A percentile compares a stretch with the other conserved stretches of the same genome.
phyloP scores from a whole-genome alignment of 805 yeast species.

The Nematodospora valgi region DNA sequence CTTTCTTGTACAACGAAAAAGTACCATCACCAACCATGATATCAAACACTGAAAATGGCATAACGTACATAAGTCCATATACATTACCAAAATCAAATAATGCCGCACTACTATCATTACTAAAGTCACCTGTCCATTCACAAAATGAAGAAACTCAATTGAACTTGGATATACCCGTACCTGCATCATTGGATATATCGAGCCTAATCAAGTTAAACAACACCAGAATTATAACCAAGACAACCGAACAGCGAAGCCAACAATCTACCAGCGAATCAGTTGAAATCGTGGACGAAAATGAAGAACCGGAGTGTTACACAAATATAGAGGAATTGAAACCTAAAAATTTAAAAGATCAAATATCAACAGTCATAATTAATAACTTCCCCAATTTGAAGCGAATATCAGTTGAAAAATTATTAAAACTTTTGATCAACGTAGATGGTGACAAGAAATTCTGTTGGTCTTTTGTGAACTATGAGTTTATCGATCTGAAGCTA shows the following conservation, averaged over 20 bases:
- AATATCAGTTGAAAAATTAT: slow-evolving; percentile 29
- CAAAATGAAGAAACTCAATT: slow-evolving; percentile 1
- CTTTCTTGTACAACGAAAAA: slow-evolving; percentile 1
- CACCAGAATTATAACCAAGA: not conserved
- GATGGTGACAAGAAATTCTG: slow-evolving; percentile 14
- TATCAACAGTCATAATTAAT: slow-evolving; percentile 28
- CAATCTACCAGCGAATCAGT: not conserved
- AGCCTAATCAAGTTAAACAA: slow-evolving; percentile 10
- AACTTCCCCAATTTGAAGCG: slow-evolving; percentile 31
- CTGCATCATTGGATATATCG: slow-evolving; percentile 13
- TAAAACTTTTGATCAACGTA: slow-evolving; percentile 17
- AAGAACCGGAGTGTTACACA: slow-evolving; percentile 19
- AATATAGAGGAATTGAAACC: slow-evolving; percentile 30
- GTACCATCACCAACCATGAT: not conserved
- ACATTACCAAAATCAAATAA: slow-evolving; percentile 7
- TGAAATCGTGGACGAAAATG: slow-evolving; percentile 10
- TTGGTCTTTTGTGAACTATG: slow-evolving; percentile 36
- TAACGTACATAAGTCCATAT: slow-evolving; percentile 11
- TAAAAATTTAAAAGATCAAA: slow-evolving; percentile 30
- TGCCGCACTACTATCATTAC: slow-evolving; percentile 10
- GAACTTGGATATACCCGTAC: slow-evolving; percentile 14
- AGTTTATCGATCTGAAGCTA: slow-evolving; percentile 25
- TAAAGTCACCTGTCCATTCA: slow-evolving; percentile 6
- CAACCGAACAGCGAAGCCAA: not conserved
- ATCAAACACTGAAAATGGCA: not conserved